Evolutionary conservation across 2,329 filamentous ascomycete genomes (phyloP), one percentile per base, ranked within the genome.

Genomic region (Boeremia lycopersici): DNA sequence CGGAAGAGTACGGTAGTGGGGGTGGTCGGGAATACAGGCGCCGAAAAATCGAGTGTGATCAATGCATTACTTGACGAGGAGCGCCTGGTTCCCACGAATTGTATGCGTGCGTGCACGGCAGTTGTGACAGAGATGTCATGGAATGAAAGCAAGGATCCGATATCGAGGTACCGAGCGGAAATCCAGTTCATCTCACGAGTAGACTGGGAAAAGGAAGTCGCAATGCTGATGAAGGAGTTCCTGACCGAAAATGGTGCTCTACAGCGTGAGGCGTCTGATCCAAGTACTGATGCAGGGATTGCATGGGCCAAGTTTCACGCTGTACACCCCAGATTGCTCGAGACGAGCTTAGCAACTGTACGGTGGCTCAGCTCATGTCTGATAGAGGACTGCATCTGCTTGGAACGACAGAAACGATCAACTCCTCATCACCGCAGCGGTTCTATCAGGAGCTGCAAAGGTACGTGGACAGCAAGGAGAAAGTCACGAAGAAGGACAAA

Each of bases 61-160:
- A 88, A 88, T 62, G 85, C 85, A 0, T 64, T 88, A 30, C 74
- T 88, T 0, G 84, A 87, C 28, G 83, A 88, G 61, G 83, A 87
- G 58, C 76, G 80, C n/a, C 71, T 84, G 13, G 77, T 78, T 0
- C 79, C 81, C 0, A 84, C 82, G 0, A 84, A 82, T 59, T 84
- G 84, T 64, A 83, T 87, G 79, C 74, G 83, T 26, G 85, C 85
- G 0, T 87, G 84, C 52, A 88, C 85, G 0, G 84, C 84, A 0
- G 82, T 84, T 0, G 79, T 86, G 0, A 88, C 84, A 0, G 84
- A 88, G 61, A 78, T 88, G 1, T 80, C 79, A 0, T 87, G 78
- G 69, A 87, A 87, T 45, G 13, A 77, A 23, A 78, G 73, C 7
- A 64, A 76, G 0, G 66, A 79, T 4, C 68, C 75, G 0, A 46